Percentiles rank a stretch among this genome's conserved stretches.
These are phyloP conservation scores for Aspergillus sp. DNA, from an alignment of 2,329 filamentous ascomycete genomes.

Conservation along the genomic window DNA sequence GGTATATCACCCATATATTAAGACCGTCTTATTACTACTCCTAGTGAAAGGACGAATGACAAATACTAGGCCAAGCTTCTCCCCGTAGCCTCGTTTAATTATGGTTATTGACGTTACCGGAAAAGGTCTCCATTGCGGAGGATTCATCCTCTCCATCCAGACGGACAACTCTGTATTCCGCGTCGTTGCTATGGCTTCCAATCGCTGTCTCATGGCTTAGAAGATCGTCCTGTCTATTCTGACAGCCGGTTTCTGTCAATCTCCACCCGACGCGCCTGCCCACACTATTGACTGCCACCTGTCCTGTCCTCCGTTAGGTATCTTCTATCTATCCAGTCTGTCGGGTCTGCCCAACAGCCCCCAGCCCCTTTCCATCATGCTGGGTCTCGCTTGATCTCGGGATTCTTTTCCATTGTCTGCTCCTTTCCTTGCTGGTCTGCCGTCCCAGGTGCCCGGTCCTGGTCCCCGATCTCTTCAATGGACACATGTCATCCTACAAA, in stretches of 20 bases:
- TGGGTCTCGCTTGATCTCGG: neutral
- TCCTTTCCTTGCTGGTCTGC: too few species aligned
- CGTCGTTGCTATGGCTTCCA: neutral
- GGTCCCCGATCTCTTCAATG: too few species aligned
- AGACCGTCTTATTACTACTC: too few species aligned
- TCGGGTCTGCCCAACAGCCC: neutral
- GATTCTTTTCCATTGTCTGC: too few species aligned
- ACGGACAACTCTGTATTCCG: too few species aligned
- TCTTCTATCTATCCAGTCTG: constrained; percentile 1
- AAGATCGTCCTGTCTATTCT: neutral
- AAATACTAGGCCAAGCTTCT: too few species aligned
- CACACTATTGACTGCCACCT: constrained; percentile 23
- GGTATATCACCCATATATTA: too few species aligned
- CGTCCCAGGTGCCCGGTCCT: too few species aligned
- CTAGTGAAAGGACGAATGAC: too few species aligned
- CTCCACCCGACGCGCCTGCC: constrained; percentile 10
- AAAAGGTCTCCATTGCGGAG: neutral
- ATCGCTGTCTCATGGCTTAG: too few species aligned
- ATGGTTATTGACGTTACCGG: neutral
- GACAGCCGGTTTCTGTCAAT: constrained; percentile 7
- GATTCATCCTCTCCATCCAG: too few species aligned
- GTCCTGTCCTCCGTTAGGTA: neutral
- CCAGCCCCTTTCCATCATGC: neutral
- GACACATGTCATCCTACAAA: too few species aligned
- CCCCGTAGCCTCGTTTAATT: neutral